Conservation (phyloP, 1,139 yeast genomes). For the Meyerozyma smithsonii region DNA sequence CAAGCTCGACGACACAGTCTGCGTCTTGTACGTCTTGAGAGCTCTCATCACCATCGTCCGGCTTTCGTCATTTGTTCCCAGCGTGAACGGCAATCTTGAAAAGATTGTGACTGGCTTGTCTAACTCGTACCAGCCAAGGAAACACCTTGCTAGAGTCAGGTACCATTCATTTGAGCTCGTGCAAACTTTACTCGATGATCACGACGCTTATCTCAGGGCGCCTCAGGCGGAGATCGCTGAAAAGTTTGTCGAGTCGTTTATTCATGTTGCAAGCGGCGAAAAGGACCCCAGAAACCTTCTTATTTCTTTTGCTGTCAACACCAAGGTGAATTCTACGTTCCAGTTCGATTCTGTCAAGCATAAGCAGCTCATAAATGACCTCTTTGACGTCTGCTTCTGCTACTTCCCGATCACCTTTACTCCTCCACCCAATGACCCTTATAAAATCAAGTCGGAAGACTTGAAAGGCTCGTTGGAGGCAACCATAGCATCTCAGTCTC, state of each 20-base stretch:
- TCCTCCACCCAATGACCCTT: conserved; percentile 91
- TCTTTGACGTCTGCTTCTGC: conserved; percentile 88
- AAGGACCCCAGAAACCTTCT: conserved; percentile 89
- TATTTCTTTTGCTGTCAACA: conserved; percentile 59
- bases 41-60: conserved; percentile 51
- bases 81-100: conserved; percentile 20
- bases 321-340: conserved; percentile 42
- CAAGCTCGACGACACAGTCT: conserved; percentile 61
- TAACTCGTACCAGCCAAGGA: conserved; percentile 53
- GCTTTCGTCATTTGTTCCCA: conserved; percentile 42
- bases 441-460: conserved; percentile 71
- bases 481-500: conserved; percentile 61
- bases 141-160: conserved; percentile 63
- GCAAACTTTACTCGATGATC: conserved; percentile 25
- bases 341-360: conserved; percentile 39
- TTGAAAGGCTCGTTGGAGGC: conserved; percentile 54
- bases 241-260: conserved; percentile 49
- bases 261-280: conserved; percentile 76
- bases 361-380: conserved; percentile 36
- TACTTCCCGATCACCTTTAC: conserved; percentile 95
- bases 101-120: conserved; percentile 37
- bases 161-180: conserved; percentile 54
- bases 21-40: conserved; percentile 47
- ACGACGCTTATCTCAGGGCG: conserved; percentile 13
- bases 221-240: conserved; percentile 21